phyloP scores from a whole-genome alignment of 345 rosid species.

The Salix udensis region DNA sequence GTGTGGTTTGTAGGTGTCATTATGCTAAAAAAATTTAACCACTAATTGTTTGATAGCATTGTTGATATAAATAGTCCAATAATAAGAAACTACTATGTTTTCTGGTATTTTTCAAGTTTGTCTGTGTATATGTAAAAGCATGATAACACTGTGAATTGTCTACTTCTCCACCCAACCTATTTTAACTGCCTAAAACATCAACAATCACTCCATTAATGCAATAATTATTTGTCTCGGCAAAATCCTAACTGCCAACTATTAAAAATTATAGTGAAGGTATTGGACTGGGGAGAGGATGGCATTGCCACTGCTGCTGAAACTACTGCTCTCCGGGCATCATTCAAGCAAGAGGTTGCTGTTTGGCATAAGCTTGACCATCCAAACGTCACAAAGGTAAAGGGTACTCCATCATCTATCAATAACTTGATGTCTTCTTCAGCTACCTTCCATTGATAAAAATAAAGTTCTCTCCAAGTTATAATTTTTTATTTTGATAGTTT shows the following conservation, averaged over 20 bases:
- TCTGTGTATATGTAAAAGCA: neutral
- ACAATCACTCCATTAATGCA: neutral
- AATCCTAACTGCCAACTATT: neutral
- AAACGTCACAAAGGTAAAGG: slow-evolving; percentile 28
- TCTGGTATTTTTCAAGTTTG: neutral
- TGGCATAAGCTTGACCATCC: slow-evolving; percentile 34
- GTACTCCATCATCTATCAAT: neutral
- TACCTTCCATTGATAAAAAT: neutral
- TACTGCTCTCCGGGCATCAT: slow-evolving; percentile 31
- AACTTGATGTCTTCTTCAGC: neutral
- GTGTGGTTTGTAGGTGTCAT: neutral
- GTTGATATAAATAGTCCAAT: neutral
- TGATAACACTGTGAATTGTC: neutral
- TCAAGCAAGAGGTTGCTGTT: slow-evolving; percentile 36
- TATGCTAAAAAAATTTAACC: neutral
- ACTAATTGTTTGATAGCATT: neutral
- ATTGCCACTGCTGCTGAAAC: slow-evolving; percentile 33
- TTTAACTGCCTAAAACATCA: neutral
- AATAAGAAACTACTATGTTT: neutral
- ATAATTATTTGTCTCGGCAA: neutral
- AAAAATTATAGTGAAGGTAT: slow-evolving; percentile 24
- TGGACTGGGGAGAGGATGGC: slow-evolving; percentile 38
- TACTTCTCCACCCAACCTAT: neutral
- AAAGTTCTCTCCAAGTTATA: neutral
- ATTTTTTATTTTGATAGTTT: neutral